Evolutionary conservation across 306 rosid genomes (phyloP).

Genomic region (Lathyrus tuberosus): DNA sequence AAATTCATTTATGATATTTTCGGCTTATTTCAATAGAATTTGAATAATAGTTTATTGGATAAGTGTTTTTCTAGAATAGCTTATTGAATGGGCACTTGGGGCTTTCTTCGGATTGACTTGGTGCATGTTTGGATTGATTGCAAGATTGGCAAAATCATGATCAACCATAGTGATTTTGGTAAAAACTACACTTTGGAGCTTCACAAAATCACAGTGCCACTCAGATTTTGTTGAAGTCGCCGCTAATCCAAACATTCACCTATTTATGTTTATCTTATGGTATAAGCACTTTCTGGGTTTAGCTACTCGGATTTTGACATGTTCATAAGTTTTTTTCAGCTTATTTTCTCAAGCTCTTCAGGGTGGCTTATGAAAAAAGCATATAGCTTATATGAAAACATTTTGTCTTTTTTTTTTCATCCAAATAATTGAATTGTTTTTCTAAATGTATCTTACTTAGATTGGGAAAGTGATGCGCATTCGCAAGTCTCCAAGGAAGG

Average conservation of each 20-base stretch:
- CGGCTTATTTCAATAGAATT: not conserved
- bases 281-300: not conserved
- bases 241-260: no score
- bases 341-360: not conserved
- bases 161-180: no score
- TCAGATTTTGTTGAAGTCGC: no score
- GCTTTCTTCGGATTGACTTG: not conserved
- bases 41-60: not conserved
- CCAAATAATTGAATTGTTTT: not conserved
- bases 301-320: not conserved
- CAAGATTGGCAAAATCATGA: no score
- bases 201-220: no score
- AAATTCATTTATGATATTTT: not conserved
- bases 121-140: no score
- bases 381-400: not conserved
- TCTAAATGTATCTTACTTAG: constrained; percentile 45
- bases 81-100: not conserved
- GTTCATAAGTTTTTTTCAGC: not conserved
- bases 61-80: not conserved
- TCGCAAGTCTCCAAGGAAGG: constrained; percentile 62
- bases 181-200: no score
- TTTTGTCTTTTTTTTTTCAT: not conserved
- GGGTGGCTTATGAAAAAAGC: not conserved
- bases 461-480: constrained; percentile 85
- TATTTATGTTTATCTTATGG: not conserved